phyloP scores from a whole-genome alignment of 2,329 filamentous ascomycete species.

The Sporothrix luriei region DNA sequence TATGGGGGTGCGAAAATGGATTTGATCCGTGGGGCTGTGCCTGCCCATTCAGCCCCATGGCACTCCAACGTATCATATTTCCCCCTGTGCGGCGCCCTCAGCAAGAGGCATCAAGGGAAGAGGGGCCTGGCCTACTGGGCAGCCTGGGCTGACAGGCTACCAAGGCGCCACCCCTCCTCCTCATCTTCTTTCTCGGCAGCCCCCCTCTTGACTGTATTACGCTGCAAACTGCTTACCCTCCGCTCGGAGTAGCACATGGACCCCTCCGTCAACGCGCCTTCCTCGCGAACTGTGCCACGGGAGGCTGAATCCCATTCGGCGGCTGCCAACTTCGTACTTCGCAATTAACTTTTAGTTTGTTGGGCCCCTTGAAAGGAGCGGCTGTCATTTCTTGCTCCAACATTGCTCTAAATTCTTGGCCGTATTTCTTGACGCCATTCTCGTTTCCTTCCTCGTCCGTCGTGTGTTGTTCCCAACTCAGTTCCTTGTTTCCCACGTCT shows the following conservation, averaged over 20 bases:
- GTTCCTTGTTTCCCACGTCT: neutral
- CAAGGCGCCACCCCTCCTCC: constrained; percentile 25
- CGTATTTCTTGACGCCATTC: neutral
- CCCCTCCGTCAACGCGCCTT: neutral
- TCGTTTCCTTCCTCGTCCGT: neutral
- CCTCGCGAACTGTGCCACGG: neutral
- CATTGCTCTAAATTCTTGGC: neutral
- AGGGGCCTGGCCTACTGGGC: neutral
- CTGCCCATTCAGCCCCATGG: constrained; percentile 27
- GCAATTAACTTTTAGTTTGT: neutral
- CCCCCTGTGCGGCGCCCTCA: constrained; percentile 13
- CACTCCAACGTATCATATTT: neutral
- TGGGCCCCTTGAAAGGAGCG: constrained; percentile 6
- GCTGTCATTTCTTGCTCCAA: constrained; percentile 1
- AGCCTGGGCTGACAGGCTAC: neutral
- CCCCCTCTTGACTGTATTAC: constrained; percentile 10
- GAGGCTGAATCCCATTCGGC: constrained; percentile 21
- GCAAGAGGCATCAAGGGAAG: constrained; percentile 17
- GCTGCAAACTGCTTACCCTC: constrained; percentile 3
- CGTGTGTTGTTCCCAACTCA: neutral
- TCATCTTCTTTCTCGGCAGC: constrained; percentile 27
- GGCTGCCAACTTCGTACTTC: constrained; percentile 16
- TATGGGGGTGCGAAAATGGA: neutral
- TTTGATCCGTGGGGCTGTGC: constrained; percentile 26
- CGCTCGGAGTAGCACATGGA: constrained; percentile 9